Conservation (phyloP, 148 eudicot genomes). For the Nepenthes mirabilis region DNA sequence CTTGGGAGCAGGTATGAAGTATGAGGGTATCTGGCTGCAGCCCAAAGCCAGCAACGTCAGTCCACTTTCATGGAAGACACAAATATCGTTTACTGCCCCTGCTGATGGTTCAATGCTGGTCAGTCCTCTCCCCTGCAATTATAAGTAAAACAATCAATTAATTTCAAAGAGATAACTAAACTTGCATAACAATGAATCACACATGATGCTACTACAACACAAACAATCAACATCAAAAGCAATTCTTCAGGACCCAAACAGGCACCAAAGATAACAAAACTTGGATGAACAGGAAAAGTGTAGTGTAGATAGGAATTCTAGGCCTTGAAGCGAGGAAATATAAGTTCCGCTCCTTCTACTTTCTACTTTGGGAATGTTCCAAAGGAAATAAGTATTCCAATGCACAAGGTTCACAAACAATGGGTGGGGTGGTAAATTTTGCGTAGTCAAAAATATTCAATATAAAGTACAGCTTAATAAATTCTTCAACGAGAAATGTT, state of each 20-base stretch:
- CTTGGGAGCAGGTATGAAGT: conserved; percentile 89
- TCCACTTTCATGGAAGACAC: conserved; percentile 68
- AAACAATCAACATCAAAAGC: too few species aligned
- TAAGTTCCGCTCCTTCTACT: too few species aligned
- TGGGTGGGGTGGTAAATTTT: too few species aligned
- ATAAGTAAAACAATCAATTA: neutral
- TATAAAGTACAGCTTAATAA: too few species aligned
- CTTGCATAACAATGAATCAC: neutral
- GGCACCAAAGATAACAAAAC: neutral
- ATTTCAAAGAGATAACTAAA: neutral
- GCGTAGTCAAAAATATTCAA: too few species aligned
- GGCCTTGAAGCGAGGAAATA: too few species aligned
- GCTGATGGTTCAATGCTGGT: conserved; percentile 92
- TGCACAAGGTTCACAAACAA: too few species aligned
- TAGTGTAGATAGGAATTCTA: too few species aligned
- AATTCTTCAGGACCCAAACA: neutral
- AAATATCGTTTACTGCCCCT: conserved; percentile 77
- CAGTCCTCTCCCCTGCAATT: conserved; percentile 81
- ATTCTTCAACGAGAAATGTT: too few species aligned
- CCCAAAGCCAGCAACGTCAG: conserved; percentile 76
- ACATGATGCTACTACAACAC: neutral
- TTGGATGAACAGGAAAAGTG: too few species aligned
- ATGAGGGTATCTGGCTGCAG: conserved; percentile 72
- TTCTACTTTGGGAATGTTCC: too few species aligned
- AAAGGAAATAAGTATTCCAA: too few species aligned